These are phyloP conservation scores for Nematodospora anomalae DNA, from an alignment of 1,139 yeast genomes.

Conservation along the genomic window DNA sequence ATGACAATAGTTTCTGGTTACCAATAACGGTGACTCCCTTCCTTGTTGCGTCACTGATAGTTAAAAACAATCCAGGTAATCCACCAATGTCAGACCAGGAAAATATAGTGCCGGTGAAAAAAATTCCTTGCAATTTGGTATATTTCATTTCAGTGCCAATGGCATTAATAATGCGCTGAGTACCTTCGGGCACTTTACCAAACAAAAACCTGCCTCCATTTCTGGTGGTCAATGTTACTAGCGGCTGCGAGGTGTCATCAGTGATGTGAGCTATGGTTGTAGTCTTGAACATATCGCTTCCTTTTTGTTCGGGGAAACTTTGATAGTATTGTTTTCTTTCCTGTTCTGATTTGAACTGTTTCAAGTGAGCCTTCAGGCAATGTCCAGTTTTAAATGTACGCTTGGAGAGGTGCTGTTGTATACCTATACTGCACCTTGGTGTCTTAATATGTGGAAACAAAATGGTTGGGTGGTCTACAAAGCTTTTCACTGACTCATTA, in stretches of 20 bases:
- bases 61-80: slow-evolving; percentile 81
- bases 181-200: slow-evolving; percentile 84
- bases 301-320: slow-evolving; percentile 1
- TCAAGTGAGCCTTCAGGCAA: too few species aligned
- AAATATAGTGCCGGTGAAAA: slow-evolving; percentile 68
- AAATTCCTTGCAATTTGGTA: slow-evolving; percentile 61
- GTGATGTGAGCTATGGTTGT: slow-evolving; percentile 58
- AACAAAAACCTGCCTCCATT: slow-evolving; percentile 66
- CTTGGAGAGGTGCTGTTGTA: too few species aligned
- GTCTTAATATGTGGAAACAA: too few species aligned
- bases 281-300: slow-evolving; percentile 32
- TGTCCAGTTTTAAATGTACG: too few species aligned
- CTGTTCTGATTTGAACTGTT: slow-evolving; percentile 5
- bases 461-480: too few species aligned
- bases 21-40: slow-evolving; percentile 43
- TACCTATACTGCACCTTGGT: too few species aligned
- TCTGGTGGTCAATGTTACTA: slow-evolving; percentile 49
- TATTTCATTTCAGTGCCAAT: slow-evolving; percentile 51
- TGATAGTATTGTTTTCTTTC: background rate
- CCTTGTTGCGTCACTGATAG: slow-evolving; percentile 80
- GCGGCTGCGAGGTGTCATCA: slow-evolving; percentile 59
- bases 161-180: slow-evolving; percentile 63
- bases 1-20: slow-evolving; percentile 44
- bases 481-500: too few species aligned
- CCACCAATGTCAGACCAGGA: slow-evolving; percentile 82